These are phyloP conservation scores for Zostera marina DNA, from an alignment of 116 monocot species.

Conservation along the genomic window DNA sequence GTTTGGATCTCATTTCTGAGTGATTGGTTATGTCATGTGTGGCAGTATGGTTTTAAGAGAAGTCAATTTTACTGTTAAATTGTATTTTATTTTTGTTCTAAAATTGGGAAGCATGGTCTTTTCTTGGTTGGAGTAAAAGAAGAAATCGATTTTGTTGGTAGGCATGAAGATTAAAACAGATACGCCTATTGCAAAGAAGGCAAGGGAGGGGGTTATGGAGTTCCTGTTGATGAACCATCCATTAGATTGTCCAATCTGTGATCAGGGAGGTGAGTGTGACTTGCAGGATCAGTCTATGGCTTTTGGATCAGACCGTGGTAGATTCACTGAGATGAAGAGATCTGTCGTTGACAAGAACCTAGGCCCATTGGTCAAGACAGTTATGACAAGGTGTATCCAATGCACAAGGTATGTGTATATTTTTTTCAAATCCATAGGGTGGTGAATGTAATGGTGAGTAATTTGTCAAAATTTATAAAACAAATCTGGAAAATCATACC, in stretches of 20 bases:
- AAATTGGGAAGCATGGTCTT: not conserved
- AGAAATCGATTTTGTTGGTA: constrained; percentile 6
- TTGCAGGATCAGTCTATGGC: constrained; percentile 99
- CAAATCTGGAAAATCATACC: too few species aligned
- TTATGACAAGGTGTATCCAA: constrained; percentile 99
- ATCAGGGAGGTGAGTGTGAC: constrained; percentile 99
- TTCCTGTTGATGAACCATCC: constrained; percentile 99
- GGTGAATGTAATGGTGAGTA: too few species aligned
- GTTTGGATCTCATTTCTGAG: not conserved
- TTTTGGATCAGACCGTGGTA: constrained; percentile 86
- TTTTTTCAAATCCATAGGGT: not conserved
- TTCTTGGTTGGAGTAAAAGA: not conserved
- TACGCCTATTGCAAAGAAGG: constrained; percentile 92
- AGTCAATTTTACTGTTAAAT: not conserved
- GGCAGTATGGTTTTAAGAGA: too few species aligned
- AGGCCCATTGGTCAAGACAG: constrained; percentile 92
- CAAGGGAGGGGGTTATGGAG: constrained; percentile 99
- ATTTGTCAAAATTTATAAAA: too few species aligned
- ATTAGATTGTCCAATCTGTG: constrained; percentile 94
- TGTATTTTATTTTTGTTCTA: not conserved
- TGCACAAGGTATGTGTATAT: constrained; percentile 63
- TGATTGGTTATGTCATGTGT: not conserved
- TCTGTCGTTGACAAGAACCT: constrained; percentile 98
- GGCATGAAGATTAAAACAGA: constrained; percentile 99
- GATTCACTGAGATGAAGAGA: constrained; percentile 97